Base-by-base conservation (phyloP, 2,329 filamentous ascomycete species). In the Nemania abortiva region DNA sequence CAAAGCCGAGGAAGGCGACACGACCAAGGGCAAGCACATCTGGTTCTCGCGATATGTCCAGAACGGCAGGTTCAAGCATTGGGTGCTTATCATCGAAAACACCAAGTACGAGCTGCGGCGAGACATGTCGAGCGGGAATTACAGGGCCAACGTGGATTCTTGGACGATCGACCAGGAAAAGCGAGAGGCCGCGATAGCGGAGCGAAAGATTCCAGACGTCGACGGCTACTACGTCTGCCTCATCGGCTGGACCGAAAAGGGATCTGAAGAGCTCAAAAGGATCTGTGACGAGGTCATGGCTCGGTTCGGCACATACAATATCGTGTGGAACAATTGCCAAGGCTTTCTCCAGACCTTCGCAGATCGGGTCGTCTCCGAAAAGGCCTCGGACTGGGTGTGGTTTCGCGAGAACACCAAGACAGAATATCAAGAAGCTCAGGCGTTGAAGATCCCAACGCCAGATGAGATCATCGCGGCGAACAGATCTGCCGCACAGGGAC, bases 401-500 rank as follows among this genome's bases (percentile, higher is more conserved):
- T 53, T 53, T 24, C 50, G 24, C 50, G 50, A 53, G 10, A 53
- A 53, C 50, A 53, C 50, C 24, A 53, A 53, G 50, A 53, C 50
- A 13, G 22, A 53, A 18, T 53, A 53, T 18, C 50, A 53, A 53
- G 50, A 53, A 53, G 27, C 50, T 22, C 50, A 53, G 11, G 22
- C 15, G 22, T 22, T 53, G 50, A 29, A 53, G 27, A 53, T 53
- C 2, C 22, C 27, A 13, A 53, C 50, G 50, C 50, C 50, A 31
- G 50, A 53, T 22, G 50, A 53, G 50, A 53, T 53, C 50, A 53
- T 53, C 22, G 50, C 50, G 2, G 50, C 50, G 22, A 53, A 53
- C 24, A 53, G 27, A 29, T 22, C 50, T 31, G 50, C 50, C 50
- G 50, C 50, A 31, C 50, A 53, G 50, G 13, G 22, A 29, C 50